These are phyloP conservation scores for Candida anglica DNA, from an alignment of 805 yeast species.

Conservation along the genomic window DNA sequence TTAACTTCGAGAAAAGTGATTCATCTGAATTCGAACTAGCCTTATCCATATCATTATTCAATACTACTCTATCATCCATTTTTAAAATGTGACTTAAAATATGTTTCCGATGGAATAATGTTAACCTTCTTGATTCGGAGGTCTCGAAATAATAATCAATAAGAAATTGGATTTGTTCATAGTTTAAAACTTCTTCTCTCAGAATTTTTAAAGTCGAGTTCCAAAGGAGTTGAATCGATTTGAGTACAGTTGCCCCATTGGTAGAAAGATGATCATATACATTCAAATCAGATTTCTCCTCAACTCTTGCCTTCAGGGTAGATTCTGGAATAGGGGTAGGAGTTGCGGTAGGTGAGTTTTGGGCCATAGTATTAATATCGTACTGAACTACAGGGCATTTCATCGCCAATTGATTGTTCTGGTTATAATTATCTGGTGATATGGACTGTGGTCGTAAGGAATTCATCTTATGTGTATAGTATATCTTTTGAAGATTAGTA, in stretches of 20 bases:
- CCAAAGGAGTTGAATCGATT: constrained; percentile 25
- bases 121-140: neutral
- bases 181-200: constrained; percentile 11
- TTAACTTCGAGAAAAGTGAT: constrained; percentile 12
- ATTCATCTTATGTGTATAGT: constrained; percentile 32
- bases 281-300: neutral
- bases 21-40: constrained; percentile 8
- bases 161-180: constrained; percentile 22
- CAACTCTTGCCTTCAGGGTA: neutral
- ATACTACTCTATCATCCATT: constrained; percentile 11
- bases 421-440: too few species aligned
- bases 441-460: too few species aligned
- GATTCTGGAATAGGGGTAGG: neutral
- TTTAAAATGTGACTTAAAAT: constrained; percentile 5
- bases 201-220: constrained; percentile 9
- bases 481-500: constrained; percentile 36
- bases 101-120: neutral
- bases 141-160: constrained; percentile 25
- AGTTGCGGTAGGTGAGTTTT: neutral
- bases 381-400: constrained; percentile 39
- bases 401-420: neutral
- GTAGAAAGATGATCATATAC: neutral
- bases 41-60: constrained; percentile 4
- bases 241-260: constrained; percentile 7
- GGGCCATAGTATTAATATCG: constrained; percentile 31